Conservation (phyloP, 1,284 basidiomycete genomes). For the Chondrostereum purpureum region DNA sequence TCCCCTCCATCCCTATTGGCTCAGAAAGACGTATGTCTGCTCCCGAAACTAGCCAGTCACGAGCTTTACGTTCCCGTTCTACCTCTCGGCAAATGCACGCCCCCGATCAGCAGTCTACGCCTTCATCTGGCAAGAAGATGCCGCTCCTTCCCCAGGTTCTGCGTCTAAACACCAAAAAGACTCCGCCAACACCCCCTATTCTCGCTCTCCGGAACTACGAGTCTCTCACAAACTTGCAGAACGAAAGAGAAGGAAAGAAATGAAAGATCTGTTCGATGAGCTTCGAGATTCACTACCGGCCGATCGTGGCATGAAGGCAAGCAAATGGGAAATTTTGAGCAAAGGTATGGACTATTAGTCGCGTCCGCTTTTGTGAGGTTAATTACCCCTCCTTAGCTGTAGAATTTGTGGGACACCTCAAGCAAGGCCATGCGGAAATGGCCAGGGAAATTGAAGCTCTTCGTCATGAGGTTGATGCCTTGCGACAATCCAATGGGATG, state of each 20-base stretch:
- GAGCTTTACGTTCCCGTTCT: constrained; percentile 58
- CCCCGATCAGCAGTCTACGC: constrained; percentile 28
- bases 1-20: constrained; percentile 51
- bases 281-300: constrained; percentile 85
- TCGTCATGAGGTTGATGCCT: constrained; percentile 64
- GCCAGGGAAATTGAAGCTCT: constrained; percentile 71
- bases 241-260: constrained; percentile 90
- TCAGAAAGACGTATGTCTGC: constrained; percentile 71
- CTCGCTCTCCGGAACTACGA: constrained; percentile 87
- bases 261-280: constrained; percentile 96
- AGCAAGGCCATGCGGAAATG: constrained; percentile 71
- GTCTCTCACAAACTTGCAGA: constrained; percentile 94
- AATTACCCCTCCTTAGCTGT: constrained; percentile 51
- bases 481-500: constrained; percentile 48
- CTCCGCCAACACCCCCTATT: constrained; percentile 71
- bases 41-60: constrained; percentile 49
- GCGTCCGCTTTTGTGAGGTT: constrained; percentile 3
- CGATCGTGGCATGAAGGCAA: constrained; percentile 88
- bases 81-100: constrained; percentile 56
- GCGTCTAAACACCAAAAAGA: constrained; percentile 36
- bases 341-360: constrained; percentile 56
- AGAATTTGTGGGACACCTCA: constrained; percentile 77
- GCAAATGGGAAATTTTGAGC: constrained; percentile 95
- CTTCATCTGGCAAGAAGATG: constrained; percentile 35
- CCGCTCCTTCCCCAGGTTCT: constrained; percentile 25